These are phyloP conservation scores for Babesia ovata DNA, from an alignment of 169 alveolate genomes.

Conservation along the genomic window DNA sequence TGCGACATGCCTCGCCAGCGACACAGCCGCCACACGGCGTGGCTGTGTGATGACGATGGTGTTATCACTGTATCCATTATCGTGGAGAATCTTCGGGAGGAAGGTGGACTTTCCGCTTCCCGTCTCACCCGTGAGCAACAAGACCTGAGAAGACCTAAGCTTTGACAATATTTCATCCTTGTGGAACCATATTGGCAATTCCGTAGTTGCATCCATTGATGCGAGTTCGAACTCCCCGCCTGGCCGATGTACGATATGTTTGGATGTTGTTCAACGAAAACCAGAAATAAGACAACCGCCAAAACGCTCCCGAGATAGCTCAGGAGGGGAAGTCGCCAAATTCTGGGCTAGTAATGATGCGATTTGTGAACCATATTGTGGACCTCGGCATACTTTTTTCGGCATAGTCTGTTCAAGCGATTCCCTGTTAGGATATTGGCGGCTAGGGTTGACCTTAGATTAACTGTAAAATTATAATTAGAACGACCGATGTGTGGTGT, in stretches of 20 bases:
- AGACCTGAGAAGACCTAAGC: slow-evolving; percentile 38
- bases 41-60: slow-evolving; percentile 88
- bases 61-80: slow-evolving; percentile 54
- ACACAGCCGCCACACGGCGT: slow-evolving; percentile 91
- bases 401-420: too few relatives aligned
- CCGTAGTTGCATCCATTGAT: slow-evolving; percentile 34
- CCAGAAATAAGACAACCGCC: not conserved
- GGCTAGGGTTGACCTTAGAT: too few relatives aligned
- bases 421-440: too few relatives aligned
- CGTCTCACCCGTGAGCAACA: slow-evolving; percentile 70
- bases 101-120: slow-evolving; percentile 90
- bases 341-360: too few relatives aligned
- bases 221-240: not conserved
- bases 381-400: not conserved
- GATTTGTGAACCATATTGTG: not conserved
- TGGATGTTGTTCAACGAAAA: too few relatives aligned
- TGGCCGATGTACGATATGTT: not conserved
- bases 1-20: slow-evolving; percentile 88
- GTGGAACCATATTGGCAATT: slow-evolving; percentile 40
- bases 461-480: too few relatives aligned
- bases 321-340: not conserved
- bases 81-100: slow-evolving; percentile 65
- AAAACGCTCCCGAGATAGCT: not conserved
- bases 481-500: too few relatives aligned
- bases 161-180: slow-evolving; percentile 53